Conservation (phyloP, 1,139 yeast species). For the Lodderomyces beijingensis region DNA sequence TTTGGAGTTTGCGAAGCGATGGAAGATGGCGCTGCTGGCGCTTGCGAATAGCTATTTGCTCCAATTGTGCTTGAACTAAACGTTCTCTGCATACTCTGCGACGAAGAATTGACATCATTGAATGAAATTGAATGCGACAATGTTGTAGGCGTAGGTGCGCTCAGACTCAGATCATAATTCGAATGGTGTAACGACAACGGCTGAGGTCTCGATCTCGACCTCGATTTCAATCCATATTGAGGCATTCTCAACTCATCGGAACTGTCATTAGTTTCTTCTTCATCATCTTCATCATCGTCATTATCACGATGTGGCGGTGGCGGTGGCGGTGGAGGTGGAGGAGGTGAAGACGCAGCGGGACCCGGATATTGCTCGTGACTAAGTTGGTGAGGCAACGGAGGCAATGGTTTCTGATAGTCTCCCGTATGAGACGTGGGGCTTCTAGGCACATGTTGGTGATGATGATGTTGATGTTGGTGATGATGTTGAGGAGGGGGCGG, state of each 20-base stretch:
- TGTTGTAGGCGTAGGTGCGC: constrained; percentile 15
- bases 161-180: too few relatives aligned
- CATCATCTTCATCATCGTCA: too few relatives aligned
- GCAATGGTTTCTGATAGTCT: constrained; percentile 10
- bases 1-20: constrained; percentile 27
- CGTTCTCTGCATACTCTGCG: background rate
- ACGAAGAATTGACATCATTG: background rate
- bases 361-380: constrained; percentile 6
- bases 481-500: constrained; percentile 7
- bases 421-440: constrained; percentile 9
- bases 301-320: too few relatives aligned
- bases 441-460: constrained; percentile 2
- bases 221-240: too few relatives aligned
- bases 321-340: background rate
- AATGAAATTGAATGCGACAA: background rate
- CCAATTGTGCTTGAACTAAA: background rate
- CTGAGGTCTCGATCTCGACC: constrained; percentile 41
- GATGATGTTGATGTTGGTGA: constrained; percentile 4
- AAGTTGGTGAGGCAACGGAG: constrained; percentile 11
- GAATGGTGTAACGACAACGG: constrained; percentile 40
- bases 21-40: constrained; percentile 14
- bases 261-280: constrained; percentile 7
- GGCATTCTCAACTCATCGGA: constrained; percentile 22
- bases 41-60: constrained; percentile 2
- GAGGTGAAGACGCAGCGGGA: background rate